Conservation (phyloP, 371 early-diverging fungal species). For the Mortierella polycephala region DNA sequence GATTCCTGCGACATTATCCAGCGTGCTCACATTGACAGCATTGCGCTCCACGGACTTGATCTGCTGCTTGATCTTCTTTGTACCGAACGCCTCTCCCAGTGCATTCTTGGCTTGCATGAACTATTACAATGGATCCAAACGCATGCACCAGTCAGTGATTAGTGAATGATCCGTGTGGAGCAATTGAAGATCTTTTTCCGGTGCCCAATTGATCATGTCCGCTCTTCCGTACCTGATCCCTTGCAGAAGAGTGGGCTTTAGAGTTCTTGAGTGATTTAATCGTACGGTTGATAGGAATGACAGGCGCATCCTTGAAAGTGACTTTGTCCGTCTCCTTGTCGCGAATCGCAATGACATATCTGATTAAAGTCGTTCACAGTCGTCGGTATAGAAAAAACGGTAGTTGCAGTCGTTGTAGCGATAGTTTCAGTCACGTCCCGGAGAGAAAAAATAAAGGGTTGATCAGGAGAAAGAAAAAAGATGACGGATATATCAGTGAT, state of each 20-base stretch:
- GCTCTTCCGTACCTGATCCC: constrained; percentile 24
- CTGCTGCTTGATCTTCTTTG: constrained; percentile 83
- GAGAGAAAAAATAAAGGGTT: no score
- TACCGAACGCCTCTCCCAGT: constrained; percentile 92
- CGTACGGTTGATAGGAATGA: constrained; percentile 70
- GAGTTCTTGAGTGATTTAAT: constrained; percentile 72
- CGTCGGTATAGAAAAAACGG: no score
- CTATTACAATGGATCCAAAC: constrained; percentile 26
- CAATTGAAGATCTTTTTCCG: neutral
- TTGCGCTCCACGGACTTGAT: constrained; percentile 86
- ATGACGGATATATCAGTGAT: neutral
- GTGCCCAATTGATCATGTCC: neutral
- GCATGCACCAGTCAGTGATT: no score
- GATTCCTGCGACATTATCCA: constrained; percentile 68
- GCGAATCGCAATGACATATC: constrained; percentile 83
- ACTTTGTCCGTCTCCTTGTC: constrained; percentile 72
- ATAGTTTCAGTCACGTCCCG: no score
- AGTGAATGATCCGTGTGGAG: neutral
- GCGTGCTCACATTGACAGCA: constrained; percentile 72
- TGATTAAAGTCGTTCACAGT: constrained; percentile 18
- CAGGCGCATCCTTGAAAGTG: constrained; percentile 72
- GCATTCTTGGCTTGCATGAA: constrained; percentile 71
- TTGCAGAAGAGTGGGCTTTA: constrained; percentile 21
- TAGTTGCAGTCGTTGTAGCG: no score
- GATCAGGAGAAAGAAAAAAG: neutral